Conservation (phyloP, 345 rosid genomes). For the Dovyalis caffra region DNA sequence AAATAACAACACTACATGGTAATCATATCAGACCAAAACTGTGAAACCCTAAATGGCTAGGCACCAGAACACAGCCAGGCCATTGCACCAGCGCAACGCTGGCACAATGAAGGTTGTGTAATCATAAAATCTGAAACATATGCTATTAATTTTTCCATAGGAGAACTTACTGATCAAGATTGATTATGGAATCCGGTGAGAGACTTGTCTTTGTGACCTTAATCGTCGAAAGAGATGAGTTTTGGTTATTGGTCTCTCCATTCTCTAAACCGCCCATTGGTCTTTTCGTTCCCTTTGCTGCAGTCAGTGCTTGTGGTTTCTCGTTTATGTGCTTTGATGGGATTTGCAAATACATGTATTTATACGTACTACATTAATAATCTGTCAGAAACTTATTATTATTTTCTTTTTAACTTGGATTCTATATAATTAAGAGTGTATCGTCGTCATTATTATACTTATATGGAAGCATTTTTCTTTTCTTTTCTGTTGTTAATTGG, state of each 20-base stretch:
- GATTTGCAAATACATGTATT: no score
- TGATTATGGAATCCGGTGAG: conserved; percentile 29
- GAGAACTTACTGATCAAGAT: conserved; percentile 45
- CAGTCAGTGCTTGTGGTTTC: not conserved
- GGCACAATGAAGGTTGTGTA: not conserved
- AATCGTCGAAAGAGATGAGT: not conserved
- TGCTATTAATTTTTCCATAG: not conserved
- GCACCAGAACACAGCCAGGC: not conserved
- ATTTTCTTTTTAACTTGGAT: no score
- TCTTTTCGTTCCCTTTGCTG: not conserved
- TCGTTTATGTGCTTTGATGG: no score
- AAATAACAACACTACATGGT: not conserved
- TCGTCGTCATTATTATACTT: no score
- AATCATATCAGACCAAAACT: not conserved
- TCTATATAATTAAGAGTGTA: no score
- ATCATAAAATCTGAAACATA: no score
- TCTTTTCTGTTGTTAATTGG: no score
- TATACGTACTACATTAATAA: no score
- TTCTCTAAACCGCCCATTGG: not conserved
- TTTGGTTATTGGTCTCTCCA: not conserved
- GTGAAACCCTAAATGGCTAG: not conserved
- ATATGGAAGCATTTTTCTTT: not conserved
- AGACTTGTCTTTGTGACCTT: not conserved
- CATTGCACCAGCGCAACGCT: not conserved
- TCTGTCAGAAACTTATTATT: no score